Evolutionary conservation across 176 grass and related monocot species (phyloP).

Genomic region (Triticum monococcum): DNA sequence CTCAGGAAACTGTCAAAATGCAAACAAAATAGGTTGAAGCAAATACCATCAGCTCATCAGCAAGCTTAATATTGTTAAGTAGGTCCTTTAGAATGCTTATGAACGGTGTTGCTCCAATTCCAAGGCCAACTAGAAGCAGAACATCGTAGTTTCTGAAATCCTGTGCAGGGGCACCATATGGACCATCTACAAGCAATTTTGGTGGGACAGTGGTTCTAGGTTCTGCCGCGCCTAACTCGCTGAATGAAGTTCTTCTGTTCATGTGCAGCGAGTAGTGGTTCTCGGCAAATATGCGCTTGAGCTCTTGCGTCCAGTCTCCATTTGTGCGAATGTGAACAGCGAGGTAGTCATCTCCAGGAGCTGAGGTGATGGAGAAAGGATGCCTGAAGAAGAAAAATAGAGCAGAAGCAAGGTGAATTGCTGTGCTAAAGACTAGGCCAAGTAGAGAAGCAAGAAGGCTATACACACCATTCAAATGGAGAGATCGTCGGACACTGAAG

Average conservation of each 20-base stretch:
- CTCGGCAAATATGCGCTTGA: constrained; percentile 87
- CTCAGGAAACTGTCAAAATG: background rate
- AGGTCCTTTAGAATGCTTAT: constrained; percentile 96
- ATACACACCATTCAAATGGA: constrained; percentile 89
- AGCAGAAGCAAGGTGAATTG: constrained; percentile 24
- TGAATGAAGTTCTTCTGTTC: constrained; percentile 65
- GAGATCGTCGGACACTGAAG: constrained; percentile 92
- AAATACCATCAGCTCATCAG: constrained; percentile 88
- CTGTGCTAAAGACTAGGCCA: background rate
- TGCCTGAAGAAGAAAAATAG: constrained; percentile 55
- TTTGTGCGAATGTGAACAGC: constrained; percentile 94
- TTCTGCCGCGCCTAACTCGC: constrained; percentile 53
- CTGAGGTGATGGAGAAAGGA: constrained; percentile 98
- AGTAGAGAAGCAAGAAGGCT: background rate
- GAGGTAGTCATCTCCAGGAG: constrained; percentile 91
- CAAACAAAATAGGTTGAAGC: background rate
- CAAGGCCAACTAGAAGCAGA: constrained; percentile 88
- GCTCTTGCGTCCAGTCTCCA: constrained; percentile 96
- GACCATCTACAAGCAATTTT: constrained; percentile 90
- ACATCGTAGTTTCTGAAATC: constrained; percentile 98
- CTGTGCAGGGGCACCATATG: constrained; percentile 90
- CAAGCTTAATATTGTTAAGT: constrained; percentile 97
- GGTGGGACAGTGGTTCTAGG: constrained; percentile 44
- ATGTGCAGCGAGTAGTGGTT: constrained; percentile 71
- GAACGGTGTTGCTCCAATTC: constrained; percentile 92